These are phyloP conservation scores for Emericellopsis atlantica DNA, from an alignment of 2,329 filamentous ascomycete species.

Conservation along the genomic window DNA sequence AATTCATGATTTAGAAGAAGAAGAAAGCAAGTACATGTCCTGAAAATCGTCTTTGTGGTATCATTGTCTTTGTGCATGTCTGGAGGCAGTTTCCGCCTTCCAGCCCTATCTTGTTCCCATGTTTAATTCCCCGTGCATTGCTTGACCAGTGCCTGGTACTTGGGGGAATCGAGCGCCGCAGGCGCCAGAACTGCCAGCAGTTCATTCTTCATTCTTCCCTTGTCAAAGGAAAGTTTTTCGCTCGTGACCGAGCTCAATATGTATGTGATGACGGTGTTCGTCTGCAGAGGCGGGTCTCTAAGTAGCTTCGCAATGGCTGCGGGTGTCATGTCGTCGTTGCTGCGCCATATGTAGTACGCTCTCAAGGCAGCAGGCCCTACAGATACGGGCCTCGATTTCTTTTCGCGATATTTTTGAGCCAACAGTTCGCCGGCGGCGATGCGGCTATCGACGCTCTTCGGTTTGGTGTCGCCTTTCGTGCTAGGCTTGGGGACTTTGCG, in stretches of 20 bases:
- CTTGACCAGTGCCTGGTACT: conserved; percentile 15
- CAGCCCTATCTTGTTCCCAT: too few relatives aligned
- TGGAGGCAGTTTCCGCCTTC: too few relatives aligned
- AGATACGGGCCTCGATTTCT: conserved; percentile 9
- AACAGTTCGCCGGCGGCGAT: conserved; percentile 28
- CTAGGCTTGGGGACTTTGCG: background rate
- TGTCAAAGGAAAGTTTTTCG: conserved; percentile 38
- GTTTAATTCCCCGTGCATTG: conserved; percentile 2
- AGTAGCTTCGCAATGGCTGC: conserved; percentile 38
- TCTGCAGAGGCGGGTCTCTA: conserved; percentile 46
- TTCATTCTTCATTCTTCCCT: conserved; percentile 27
- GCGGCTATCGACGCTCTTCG: conserved; percentile 17
- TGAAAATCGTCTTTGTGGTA: too few relatives aligned
- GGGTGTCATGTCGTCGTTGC: conserved; percentile 33
- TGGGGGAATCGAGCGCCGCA: conserved; percentile 3
- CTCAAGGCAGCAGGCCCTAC: conserved; percentile 27
- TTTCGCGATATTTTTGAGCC: conserved; percentile 20
- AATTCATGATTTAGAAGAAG: background rate
- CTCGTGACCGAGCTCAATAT: conserved; percentile 41
- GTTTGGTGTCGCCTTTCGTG: background rate
- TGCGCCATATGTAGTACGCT: conserved; percentile 53
- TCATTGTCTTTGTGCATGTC: too few relatives aligned
- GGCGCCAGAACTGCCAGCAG: conserved; percentile 24
- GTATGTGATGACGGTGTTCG: conserved; percentile 42
- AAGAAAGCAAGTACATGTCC: too few relatives aligned